Evolutionary conservation across 2,329 filamentous ascomycete species (phyloP).

Genomic region (Leptographium galeiforme): DNA sequence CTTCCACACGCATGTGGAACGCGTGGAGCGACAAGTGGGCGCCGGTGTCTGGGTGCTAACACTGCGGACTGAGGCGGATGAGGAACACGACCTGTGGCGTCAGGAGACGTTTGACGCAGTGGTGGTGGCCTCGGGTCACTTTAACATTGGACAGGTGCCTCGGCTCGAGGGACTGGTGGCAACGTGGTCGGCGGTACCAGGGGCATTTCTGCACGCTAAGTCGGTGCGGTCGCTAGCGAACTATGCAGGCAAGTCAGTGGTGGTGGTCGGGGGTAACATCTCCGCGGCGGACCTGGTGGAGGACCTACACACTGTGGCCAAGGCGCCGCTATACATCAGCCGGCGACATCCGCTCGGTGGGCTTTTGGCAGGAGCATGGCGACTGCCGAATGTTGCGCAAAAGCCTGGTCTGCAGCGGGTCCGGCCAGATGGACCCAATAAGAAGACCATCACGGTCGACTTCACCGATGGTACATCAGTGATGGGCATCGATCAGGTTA

Average conservation of each 20-base stretch:
- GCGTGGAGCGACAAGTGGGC: slow-evolving; percentile 33
- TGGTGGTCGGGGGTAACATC: slow-evolving; percentile 44
- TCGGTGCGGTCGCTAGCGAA: background rate
- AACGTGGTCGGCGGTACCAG: slow-evolving; percentile 20
- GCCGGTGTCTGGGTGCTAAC: too few species aligned
- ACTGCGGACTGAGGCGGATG: background rate
- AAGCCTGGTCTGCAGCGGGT: slow-evolving; percentile 32
- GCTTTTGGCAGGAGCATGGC: slow-evolving; percentile 35
- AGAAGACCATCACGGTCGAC: slow-evolving; percentile 26
- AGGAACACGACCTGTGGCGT: slow-evolving; percentile 24
- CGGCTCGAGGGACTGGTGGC: slow-evolving; percentile 23
- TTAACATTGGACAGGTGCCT: slow-evolving; percentile 24
- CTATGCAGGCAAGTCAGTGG: slow-evolving; percentile 25
- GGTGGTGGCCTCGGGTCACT: slow-evolving; percentile 26
- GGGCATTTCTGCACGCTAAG: slow-evolving; percentile 27
- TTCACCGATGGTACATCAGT: slow-evolving; percentile 43
- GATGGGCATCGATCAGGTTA: slow-evolving; percentile 44
- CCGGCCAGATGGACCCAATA: slow-evolving; percentile 37
- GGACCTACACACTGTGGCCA: slow-evolving; percentile 31
- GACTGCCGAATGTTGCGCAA: slow-evolving; percentile 32
- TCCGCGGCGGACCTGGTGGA: slow-evolving; percentile 44
- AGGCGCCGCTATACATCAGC: slow-evolving; percentile 35
- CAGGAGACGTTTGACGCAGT: slow-evolving; percentile 24
- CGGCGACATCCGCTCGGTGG: slow-evolving; percentile 18
- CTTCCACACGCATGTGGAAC: slow-evolving; percentile 13